These are phyloP conservation scores for Aureoboletus auriporus DNA, from an alignment of 768 basidiomycete species.

Conservation along the genomic window DNA sequence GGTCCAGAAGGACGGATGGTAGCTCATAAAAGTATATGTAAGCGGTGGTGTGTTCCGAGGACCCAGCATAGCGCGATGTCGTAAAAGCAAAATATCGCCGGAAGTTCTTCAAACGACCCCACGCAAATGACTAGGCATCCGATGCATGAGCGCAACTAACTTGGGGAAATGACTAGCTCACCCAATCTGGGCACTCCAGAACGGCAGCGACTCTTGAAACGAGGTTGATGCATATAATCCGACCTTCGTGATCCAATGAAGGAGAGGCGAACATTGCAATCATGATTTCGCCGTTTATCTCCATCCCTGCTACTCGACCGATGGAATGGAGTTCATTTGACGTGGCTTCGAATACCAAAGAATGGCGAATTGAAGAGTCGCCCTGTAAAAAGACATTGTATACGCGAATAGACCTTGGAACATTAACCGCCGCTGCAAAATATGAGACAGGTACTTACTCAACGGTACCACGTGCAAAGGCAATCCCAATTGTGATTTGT, in stretches of 20 bases:
- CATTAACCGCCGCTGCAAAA: background rate
- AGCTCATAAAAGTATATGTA: slow-evolving; percentile 13
- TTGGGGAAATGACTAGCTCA: slow-evolving; percentile 2
- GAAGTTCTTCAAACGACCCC: slow-evolving; percentile 15
- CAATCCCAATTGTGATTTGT: slow-evolving; percentile 20
- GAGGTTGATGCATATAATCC: slow-evolving; percentile 20
- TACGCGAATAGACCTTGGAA: slow-evolving; percentile 20
- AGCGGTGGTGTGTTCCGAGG: slow-evolving; percentile 1
- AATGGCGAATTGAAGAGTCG: background rate
- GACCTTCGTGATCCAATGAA: slow-evolving; percentile 1
- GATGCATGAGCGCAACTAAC: slow-evolving; percentile 1
- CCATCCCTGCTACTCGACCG: slow-evolving; percentile 17
- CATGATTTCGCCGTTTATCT: slow-evolving; percentile 23
- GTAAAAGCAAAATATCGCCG: slow-evolving; percentile 3
- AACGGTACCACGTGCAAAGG: slow-evolving; percentile 7
- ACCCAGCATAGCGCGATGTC: background rate
- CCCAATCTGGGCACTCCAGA: slow-evolving; percentile 17
- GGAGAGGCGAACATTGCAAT: slow-evolving; percentile 10
- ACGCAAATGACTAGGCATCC: slow-evolving; percentile 4
- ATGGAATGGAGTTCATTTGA: slow-evolving; percentile 9
- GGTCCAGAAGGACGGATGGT: slow-evolving; percentile 11
- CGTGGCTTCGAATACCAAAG: slow-evolving; percentile 17
- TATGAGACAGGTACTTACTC: slow-evolving; percentile 14
- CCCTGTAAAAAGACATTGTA: slow-evolving; percentile 19
- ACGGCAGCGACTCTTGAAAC: slow-evolving; percentile 5